A percentile compares a stretch with the other conserved stretches of the same genome.
These are phyloP conservation scores for Eutrema yunnanense DNA, from an alignment of 345 rosid species.

Conservation along the genomic window DNA sequence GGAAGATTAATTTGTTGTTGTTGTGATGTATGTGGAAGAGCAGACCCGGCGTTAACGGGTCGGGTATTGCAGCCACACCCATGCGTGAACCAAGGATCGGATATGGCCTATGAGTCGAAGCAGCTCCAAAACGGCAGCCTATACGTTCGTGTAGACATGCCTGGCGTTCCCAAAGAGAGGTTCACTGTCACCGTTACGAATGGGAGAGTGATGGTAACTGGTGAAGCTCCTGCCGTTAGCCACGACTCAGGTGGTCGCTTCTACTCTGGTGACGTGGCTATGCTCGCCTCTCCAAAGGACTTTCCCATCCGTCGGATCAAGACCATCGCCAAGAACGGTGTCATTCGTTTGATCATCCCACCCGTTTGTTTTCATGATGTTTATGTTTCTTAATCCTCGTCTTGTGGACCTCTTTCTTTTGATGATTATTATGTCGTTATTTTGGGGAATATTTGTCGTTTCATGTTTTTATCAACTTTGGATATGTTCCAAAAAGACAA, in stretches of 20 bases:
- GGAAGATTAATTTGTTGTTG: background rate
- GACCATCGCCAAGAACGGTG: conserved; percentile 3
- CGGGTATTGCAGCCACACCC: conserved; percentile 7
- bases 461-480: too few relatives aligned
- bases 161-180: conserved; percentile 14
- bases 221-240: conserved; percentile 7
- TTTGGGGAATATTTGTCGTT: too few relatives aligned
- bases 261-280: conserved; percentile 14
- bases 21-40: background rate
- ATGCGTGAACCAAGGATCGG: background rate
- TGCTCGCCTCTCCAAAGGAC: background rate
- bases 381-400: too few relatives aligned
- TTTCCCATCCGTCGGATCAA: conserved; percentile 9
- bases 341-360: conserved; percentile 12
- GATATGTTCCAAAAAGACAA: too few relatives aligned
- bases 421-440: too few relatives aligned
- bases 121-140: conserved; percentile 7
- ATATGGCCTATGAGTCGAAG: conserved; percentile 22
- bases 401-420: too few relatives aligned
- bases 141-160: conserved; percentile 25
- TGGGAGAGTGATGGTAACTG: background rate
- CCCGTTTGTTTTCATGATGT: background rate
- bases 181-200: background rate
- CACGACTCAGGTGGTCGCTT: conserved; percentile 5
- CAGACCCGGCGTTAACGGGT: conserved; percentile 13